These are phyloP conservation scores for Candida oleophila DNA, from an alignment of 805 yeast species.

Conservation along the genomic window DNA sequence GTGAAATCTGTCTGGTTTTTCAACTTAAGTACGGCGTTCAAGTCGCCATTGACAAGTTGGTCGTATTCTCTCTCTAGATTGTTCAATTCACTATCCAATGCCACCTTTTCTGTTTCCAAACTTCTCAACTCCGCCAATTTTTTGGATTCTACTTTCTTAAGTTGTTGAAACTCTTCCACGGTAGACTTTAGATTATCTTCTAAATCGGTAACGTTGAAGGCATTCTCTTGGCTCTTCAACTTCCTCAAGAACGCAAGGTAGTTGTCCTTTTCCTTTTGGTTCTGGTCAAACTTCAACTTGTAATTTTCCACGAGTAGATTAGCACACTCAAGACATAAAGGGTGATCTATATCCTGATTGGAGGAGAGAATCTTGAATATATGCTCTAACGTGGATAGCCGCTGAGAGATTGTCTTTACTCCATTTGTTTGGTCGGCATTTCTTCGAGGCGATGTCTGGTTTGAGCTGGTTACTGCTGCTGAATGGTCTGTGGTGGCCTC, in stretches of 20 bases:
- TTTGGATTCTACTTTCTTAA: constrained; percentile 39
- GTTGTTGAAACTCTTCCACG: constrained; percentile 42
- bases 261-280: constrained; percentile 73
- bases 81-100: constrained; percentile 49
- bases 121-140: constrained; percentile 29
- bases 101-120: constrained; percentile 42
- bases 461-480: constrained; percentile 7
- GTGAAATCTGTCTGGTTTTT: constrained; percentile 60
- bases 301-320: constrained; percentile 60
- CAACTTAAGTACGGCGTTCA: constrained; percentile 43
- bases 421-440: not conserved
- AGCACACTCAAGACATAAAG: constrained; percentile 87
- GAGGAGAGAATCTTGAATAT: constrained; percentile 69
- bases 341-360: constrained; percentile 74
- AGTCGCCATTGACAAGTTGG: constrained; percentile 38
- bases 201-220: constrained; percentile 12
- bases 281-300: constrained; percentile 67
- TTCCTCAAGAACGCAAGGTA: constrained; percentile 73
- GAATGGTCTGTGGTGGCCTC: not conserved
- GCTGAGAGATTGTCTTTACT: constrained; percentile 40
- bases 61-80: constrained; percentile 40
- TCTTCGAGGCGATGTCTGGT: not conserved
- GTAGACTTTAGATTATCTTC: constrained; percentile 45
- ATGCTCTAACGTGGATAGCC: constrained; percentile 54
- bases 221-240: constrained; percentile 42